These are phyloP conservation scores for Rubia balearica DNA, from an alignment of 305 asterid species.

Conservation along the genomic window DNA sequence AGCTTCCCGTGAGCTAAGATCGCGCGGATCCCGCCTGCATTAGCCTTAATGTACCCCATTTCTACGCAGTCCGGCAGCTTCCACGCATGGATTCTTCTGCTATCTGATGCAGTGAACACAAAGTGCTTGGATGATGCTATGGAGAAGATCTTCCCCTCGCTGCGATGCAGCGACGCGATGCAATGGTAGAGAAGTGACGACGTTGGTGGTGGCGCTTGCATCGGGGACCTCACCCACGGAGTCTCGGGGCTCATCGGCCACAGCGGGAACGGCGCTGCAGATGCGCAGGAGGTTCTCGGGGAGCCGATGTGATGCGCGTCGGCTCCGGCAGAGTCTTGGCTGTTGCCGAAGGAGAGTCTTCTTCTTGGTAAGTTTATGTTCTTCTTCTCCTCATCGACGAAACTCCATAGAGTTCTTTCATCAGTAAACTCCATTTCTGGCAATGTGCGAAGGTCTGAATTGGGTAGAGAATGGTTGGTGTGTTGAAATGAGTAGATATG, in stretches of 20 bases:
- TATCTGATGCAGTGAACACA: constrained; percentile 57
- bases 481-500: neutral
- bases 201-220: constrained; percentile 24
- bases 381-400: constrained; percentile 34
- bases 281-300: constrained; percentile 55
- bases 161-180: constrained; percentile 59
- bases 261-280: constrained; percentile 46
- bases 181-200: constrained; percentile 57
- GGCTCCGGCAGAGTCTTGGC: constrained; percentile 19
- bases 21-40: constrained; percentile 45
- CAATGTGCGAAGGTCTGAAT: constrained; percentile 1
- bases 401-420: constrained; percentile 35
- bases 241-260: constrained; percentile 52
- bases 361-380: constrained; percentile 37
- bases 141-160: constrained; percentile 49
- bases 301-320: constrained; percentile 33
- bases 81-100: constrained; percentile 67
- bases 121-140: constrained; percentile 42
- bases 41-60: constrained; percentile 45
- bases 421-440: constrained; percentile 35
- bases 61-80: constrained; percentile 56
- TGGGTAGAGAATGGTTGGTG: neutral
- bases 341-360: constrained; percentile 45
- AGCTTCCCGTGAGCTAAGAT: constrained; percentile 42
- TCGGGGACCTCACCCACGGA: constrained; percentile 61